Conservation (phyloP, 1,139 yeast genomes). For the Magnusiomyces clavatus region DNA sequence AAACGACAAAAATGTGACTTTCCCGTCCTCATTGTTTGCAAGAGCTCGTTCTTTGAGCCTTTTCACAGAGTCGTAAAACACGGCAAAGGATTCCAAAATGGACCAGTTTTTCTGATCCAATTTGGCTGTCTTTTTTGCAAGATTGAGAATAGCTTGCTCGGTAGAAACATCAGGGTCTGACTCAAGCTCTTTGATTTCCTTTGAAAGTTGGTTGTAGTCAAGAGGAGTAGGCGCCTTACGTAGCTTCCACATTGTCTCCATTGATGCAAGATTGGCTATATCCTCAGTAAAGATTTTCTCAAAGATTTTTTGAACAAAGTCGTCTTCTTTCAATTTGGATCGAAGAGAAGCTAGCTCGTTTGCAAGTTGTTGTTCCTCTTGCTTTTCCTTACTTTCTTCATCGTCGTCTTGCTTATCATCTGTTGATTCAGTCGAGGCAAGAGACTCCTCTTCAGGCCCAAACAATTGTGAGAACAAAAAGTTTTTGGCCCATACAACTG, state of each 20-base stretch:
- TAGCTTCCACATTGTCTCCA: conserved; percentile 74
- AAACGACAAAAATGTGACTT: conserved; percentile 39
- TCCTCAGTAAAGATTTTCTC: conserved; percentile 55
- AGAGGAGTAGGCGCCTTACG: conserved; percentile 64
- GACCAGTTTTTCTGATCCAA: conserved; percentile 61
- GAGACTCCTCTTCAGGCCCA: conserved; percentile 36
- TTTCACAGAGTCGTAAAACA: conserved; percentile 45
- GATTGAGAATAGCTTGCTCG: not conserved
- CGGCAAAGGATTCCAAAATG: conserved; percentile 53
- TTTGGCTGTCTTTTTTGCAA: conserved; percentile 26
- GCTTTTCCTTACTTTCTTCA: conserved; percentile 44
- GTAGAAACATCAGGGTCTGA: conserved; percentile 11
- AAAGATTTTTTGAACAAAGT: conserved; percentile 34
- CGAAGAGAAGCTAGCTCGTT: conserved; percentile 63
- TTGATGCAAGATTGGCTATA: conserved; percentile 60
- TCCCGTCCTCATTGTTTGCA: not conserved
- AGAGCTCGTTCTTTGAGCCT: conserved; percentile 40
- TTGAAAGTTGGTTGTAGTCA: conserved; percentile 26
- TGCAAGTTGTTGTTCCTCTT: conserved; percentile 60
- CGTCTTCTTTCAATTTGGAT: conserved; percentile 34
- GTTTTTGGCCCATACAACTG: conserved; percentile 96
- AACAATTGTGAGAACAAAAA: conserved; percentile 78
- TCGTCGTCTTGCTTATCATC: conserved; percentile 38
- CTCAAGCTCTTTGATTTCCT: conserved; percentile 22
- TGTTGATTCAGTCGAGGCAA: conserved; percentile 34